Conservation (phyloP, 192 early-diverging fungal genomes). For the Backusella parvicylindrica region DNA sequence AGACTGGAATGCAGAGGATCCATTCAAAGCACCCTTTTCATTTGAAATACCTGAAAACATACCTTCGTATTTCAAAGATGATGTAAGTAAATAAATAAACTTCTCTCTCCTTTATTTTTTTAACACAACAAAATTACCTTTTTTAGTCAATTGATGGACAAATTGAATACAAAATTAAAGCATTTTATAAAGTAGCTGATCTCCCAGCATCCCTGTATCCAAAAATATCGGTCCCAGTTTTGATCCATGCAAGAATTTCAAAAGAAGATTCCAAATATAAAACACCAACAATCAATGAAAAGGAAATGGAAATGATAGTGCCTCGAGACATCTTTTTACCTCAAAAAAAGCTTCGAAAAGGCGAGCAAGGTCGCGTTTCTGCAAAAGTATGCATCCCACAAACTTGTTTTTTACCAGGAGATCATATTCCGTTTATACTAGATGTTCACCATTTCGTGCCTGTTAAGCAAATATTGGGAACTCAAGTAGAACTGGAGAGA, state of each 20-base stretch:
- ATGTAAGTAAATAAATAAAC: background rate
- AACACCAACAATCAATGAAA: background rate
- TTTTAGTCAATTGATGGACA: background rate
- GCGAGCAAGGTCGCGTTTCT: background rate
- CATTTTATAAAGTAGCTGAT: background rate
- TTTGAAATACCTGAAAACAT: background rate
- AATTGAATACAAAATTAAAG: constrained; percentile 11
- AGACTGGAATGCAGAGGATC: background rate
- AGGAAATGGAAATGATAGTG: background rate
- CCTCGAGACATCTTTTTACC: constrained; percentile 8
- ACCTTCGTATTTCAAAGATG: background rate
- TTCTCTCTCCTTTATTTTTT: background rate
- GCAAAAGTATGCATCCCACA: background rate
- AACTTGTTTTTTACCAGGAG: background rate
- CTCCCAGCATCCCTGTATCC: constrained; percentile 7
- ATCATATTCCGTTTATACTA: background rate
- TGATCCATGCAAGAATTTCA: background rate
- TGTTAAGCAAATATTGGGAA: background rate
- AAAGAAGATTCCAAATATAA: background rate
- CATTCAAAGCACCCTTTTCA: background rate
- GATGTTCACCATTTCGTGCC: background rate
- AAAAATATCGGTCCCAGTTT: background rate
- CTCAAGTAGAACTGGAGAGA: background rate
- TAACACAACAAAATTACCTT: background rate
- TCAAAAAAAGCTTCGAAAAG: background rate